Percentiles rank a stretch among this genome's conserved stretches.
These are phyloP conservation scores for Starmerella powellii DNA, from an alignment of 805 yeast genomes.

Conservation along the genomic window DNA sequence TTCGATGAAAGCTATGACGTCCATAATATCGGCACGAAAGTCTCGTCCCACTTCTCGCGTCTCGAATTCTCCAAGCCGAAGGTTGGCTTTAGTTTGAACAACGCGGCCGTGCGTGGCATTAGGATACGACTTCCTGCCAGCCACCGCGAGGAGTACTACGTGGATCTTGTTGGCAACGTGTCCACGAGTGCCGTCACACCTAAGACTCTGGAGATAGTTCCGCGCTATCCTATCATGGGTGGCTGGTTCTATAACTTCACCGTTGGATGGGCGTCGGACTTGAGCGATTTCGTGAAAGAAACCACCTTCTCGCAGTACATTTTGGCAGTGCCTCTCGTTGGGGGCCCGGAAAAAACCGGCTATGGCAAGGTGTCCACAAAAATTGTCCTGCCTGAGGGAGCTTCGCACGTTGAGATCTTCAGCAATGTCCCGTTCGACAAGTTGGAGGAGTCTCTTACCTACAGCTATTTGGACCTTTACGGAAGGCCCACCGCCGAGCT, in stretches of 20 bases:
- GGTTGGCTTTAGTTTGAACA: conserved; percentile 36
- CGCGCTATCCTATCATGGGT: conserved; percentile 91
- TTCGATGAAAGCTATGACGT: conserved; percentile 80
- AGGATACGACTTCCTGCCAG: conserved; percentile 43
- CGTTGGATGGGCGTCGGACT: conserved; percentile 72
- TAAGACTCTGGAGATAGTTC: conserved; percentile 48
- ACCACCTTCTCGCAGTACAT: conserved; percentile 41
- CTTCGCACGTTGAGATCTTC: conserved; percentile 43
- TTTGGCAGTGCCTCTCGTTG: conserved; percentile 56
- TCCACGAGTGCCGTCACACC: conserved; percentile 43
- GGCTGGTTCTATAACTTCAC: conserved; percentile 95
- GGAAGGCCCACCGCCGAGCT: conserved; percentile 72
- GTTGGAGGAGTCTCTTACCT: conserved; percentile 21
- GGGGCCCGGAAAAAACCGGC: conserved; percentile 50
- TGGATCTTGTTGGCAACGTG: conserved; percentile 88
- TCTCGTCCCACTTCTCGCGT: conserved; percentile 55
- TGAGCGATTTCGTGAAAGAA: conserved; percentile 42
- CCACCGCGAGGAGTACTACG: conserved; percentile 59
- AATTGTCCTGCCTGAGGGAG: conserved; percentile 78
- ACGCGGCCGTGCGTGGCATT: conserved; percentile 50
- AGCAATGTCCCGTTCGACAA: conserved; percentile 33
- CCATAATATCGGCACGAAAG: conserved; percentile 59
- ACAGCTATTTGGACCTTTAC: conserved; percentile 46
- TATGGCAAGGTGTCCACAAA: conserved; percentile 51
- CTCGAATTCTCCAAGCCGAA: conserved; percentile 55